Evolutionary conservation across 1,284 basidiomycete genomes (phyloP).

Genomic region (Malassezia pachydermatis): DNA sequence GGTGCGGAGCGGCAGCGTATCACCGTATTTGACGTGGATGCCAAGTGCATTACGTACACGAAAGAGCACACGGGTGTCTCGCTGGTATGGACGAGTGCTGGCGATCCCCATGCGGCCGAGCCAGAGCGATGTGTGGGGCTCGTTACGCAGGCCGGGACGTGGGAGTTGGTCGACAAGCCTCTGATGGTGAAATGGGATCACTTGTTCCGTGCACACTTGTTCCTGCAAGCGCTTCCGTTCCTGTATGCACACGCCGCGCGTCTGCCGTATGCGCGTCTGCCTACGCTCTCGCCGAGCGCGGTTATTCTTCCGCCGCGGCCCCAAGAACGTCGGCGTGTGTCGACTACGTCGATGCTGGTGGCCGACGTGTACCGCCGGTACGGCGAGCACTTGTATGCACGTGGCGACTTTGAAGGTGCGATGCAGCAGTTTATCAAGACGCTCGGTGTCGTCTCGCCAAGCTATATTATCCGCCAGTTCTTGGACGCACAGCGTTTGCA

Average conservation of each 20-base stretch:
- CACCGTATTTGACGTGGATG: constrained; percentile 81
- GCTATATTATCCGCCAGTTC: constrained; percentile 92
- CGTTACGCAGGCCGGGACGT: constrained; percentile 28
- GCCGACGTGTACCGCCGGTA: constrained; percentile 55
- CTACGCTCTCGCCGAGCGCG: constrained; percentile 1
- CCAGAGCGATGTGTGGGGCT: constrained; percentile 22
- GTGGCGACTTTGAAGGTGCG: constrained; percentile 82
- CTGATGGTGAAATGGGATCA: constrained; percentile 37
- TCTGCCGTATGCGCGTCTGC: constrained; percentile 12
- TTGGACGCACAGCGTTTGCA: constrained; percentile 91
- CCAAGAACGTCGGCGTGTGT: constrained; percentile 14
- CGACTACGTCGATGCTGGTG: constrained; percentile 30
- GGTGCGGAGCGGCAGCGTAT: constrained; percentile 44
- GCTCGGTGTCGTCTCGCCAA: constrained; percentile 76
- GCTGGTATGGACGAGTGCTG: constrained; percentile 8
- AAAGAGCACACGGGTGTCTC: constrained; percentile 33
- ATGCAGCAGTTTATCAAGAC: constrained; percentile 87
- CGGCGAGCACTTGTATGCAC: constrained; percentile 80
- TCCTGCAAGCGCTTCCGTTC: constrained; percentile 37
- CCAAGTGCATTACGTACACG: constrained; percentile 72
- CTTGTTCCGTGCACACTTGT: constrained; percentile 37
- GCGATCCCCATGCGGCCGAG: constrained; percentile 6
- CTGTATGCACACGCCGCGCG: constrained; percentile 29
- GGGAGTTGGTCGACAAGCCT: constrained; percentile 32
- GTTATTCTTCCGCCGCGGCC: constrained; percentile 2